phyloP scores from a whole-genome alignment of 805 yeast genomes.

The Wickerhamiella shivajii region DNA sequence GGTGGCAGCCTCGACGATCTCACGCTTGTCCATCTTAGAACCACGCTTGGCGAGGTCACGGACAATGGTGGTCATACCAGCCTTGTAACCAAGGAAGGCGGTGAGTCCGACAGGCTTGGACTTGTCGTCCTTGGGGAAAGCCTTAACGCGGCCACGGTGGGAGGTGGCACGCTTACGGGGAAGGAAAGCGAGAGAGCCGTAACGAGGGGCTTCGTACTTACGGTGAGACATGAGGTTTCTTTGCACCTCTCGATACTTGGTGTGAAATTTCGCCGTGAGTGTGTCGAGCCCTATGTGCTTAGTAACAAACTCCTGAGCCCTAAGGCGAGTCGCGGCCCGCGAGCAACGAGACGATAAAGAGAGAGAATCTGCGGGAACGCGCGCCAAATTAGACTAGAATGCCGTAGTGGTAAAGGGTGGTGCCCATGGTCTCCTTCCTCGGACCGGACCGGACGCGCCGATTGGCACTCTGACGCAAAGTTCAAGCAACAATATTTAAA shows the following conservation, averaged over 20 bases:
- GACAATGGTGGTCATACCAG: slow-evolving; percentile 99
- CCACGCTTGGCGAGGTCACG: slow-evolving; percentile 99
- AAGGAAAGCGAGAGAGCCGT: slow-evolving; percentile 98
- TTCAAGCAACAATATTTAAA: too few species aligned
- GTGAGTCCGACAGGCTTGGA: slow-evolving; percentile 97
- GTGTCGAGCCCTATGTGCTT: background rate
- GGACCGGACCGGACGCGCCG: too few species aligned
- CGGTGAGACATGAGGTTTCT: slow-evolving; percentile 80
- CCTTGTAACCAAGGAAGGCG: slow-evolving; percentile 99
- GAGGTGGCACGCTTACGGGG: slow-evolving; percentile 99
- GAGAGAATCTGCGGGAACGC: background rate
- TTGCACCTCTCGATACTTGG: background rate
- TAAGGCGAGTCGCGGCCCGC: background rate
- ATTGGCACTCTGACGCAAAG: too few species aligned
- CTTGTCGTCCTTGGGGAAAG: slow-evolving; percentile 98
- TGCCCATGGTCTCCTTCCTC: too few species aligned
- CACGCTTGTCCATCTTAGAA: slow-evolving; percentile 99
- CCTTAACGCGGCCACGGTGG: slow-evolving; percentile 97
- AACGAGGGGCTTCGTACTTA: slow-evolving; percentile 99
- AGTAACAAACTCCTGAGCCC: background rate
- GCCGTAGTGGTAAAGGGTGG: too few species aligned
- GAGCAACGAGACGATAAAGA: background rate
- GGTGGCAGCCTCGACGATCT: slow-evolving; percentile 98
- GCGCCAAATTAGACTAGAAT: background rate
- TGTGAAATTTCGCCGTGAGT: background rate